Base-by-base conservation (phyloP, 345 rosid genomes). In the Eucalyptus cloeziana region DNA sequence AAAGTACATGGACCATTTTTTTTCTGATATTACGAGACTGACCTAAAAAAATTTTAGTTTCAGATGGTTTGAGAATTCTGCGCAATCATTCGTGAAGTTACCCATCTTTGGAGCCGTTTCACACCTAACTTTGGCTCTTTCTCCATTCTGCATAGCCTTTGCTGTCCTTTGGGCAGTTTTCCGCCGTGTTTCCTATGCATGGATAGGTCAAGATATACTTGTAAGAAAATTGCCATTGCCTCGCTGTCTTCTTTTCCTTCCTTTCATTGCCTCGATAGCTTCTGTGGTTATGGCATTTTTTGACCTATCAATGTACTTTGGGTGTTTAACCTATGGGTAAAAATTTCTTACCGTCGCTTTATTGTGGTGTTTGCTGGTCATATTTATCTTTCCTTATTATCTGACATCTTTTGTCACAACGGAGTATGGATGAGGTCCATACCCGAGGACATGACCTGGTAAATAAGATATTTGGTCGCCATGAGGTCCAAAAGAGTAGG, bases 121-220 rank as follows among this genome's bases (percentile, higher is more conserved):
- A 12, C 91, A 96, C 92, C 94, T 98, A 92, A 97, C 99, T 22
- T 91, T 97, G 91, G 98, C 95, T 40, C 94, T 95, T 90, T 95
- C 96, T 88, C 99, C 99, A 86, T 95, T 97, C 94, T 98, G 99
- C 96, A 91, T 97, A 91, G 91, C 96, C 86, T 98, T 96, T 96
- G 94, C 99, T 87, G 97, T 95, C 88, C 90, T 95, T 58, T 98
- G 99, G 99, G 99, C 98, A 89, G 93, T 95, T 71, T 93, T 89
- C 89, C 97, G 99, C 43, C 93, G 87, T 86, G 86, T 86, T 92
- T 90, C 97, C 56, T 94, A 92, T 91, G 98, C 99, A 91, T 98
- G 99, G 99, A 98, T 98, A 91, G 99, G 98, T 88, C 99, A 98
- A 98, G 98, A 98, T 92, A 94, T 98, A 91, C 99, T 98, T 93